A percentile compares a stretch with the other conserved stretches of the same genome.
Evolutionary conservation across 495 filamentous ascomycete species (phyloP).

Genomic region (Penicillium diatomitis): DNA sequence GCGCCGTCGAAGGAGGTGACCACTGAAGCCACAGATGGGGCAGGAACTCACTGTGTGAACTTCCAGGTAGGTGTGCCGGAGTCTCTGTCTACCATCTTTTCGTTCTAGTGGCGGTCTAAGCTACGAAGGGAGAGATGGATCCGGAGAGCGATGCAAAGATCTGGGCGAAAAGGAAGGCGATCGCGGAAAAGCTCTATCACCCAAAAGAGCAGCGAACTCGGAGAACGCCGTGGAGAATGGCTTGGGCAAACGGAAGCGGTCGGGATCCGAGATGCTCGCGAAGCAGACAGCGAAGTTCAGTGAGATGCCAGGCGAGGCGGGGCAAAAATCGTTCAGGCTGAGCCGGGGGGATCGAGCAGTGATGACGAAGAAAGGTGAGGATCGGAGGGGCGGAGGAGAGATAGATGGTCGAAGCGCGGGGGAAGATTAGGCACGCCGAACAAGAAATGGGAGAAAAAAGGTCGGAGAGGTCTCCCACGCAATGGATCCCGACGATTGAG

Average conservation of each 20-base stretch:
- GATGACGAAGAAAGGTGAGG: constrained; percentile 11
- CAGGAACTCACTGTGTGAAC: constrained; percentile 90
- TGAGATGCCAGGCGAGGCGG: background rate
- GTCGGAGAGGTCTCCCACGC: too few relatives aligned
- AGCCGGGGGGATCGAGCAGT: constrained; percentile 11
- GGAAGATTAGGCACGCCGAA: constrained; percentile 4
- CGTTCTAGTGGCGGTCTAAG: constrained; percentile 37
- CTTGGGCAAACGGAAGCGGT: constrained; percentile 10
- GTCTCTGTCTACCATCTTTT: constrained; percentile 93
- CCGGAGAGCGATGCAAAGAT: constrained; percentile 4
- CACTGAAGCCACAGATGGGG: background rate
- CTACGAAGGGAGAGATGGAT: constrained; percentile 15
- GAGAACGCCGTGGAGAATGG: background rate
- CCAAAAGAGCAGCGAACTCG: background rate
- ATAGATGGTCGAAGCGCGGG: constrained; percentile 1
- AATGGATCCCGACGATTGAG: too few relatives aligned
- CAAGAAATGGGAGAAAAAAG: background rate
- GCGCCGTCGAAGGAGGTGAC: too few relatives aligned
- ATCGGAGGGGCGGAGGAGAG: constrained; percentile 11
- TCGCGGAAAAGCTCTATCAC: background rate
- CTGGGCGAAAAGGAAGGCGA: constrained; percentile 1
- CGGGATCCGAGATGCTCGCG: background rate
- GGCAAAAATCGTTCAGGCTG: constrained; percentile 5
- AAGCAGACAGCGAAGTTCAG: too few relatives aligned
- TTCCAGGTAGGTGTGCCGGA: constrained; percentile 94